A percentile compares a stretch with the other conserved stretches of the same genome.
These are phyloP conservation scores for Ophiostoma sp. DNA, from an alignment of 2,329 filamentous ascomycete genomes.

Conservation along the genomic window DNA sequence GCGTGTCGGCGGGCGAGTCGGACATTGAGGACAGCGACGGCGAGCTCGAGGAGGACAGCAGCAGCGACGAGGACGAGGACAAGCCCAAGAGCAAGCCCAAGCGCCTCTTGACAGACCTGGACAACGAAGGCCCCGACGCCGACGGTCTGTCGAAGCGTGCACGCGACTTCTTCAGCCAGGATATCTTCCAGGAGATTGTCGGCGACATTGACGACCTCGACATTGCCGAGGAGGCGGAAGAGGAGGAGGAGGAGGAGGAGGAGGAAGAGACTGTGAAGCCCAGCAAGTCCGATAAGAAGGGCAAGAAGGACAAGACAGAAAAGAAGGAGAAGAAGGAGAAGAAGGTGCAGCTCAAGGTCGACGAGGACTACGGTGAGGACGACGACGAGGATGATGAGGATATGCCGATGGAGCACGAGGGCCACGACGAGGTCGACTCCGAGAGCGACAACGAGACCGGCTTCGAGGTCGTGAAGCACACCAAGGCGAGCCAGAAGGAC, in stretches of 20 bases:
- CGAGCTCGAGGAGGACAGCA: conserved; percentile 55
- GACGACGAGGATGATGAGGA: conserved; percentile 18
- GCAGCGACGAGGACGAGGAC: conserved; percentile 55
- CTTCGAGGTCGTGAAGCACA: conserved; percentile 56
- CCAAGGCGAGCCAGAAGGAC: conserved; percentile 37
- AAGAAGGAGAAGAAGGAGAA: conserved; percentile 35
- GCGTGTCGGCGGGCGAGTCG: conserved; percentile 59
- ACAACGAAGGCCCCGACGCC: conserved; percentile 44
- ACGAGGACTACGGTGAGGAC: conserved; percentile 15
- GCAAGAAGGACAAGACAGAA: not conserved
- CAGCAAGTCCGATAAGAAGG: conserved; percentile 6
- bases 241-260: conserved; percentile 44
- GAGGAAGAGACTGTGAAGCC: conserved; percentile 36
- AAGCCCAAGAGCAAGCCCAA: conserved; percentile 38
- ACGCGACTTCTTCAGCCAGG: conserved; percentile 85
- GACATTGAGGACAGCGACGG: conserved; percentile 49
- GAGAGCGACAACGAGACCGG: conserved; percentile 35
- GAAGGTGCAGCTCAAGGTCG: conserved; percentile 11
- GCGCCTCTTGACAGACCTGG: conserved; percentile 57
- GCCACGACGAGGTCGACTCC: conserved; percentile 26
- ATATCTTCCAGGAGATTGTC: conserved; percentile 82
- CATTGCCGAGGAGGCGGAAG: conserved; percentile 32
- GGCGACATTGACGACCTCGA: conserved; percentile 55
- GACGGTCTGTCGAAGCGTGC: conserved; percentile 76
- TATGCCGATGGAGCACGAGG: conserved; percentile 14